Conservation (phyloP, 2,329 filamentous ascomycete genomes). For the Penicillium janthinellum region DNA sequence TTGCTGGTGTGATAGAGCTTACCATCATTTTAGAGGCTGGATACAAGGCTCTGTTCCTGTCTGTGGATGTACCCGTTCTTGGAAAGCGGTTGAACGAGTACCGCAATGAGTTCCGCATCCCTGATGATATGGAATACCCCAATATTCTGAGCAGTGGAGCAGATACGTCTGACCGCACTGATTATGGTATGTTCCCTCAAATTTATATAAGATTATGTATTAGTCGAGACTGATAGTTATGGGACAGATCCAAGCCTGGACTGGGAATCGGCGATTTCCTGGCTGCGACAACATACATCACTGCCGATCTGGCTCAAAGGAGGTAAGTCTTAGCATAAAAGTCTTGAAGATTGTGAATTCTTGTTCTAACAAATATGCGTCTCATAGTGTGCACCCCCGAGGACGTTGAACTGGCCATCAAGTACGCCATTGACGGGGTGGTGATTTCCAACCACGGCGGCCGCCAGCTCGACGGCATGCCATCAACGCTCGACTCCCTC, state of each 20-base stretch:
- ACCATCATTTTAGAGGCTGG: constrained; percentile 41
- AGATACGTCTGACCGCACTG: constrained; percentile 28
- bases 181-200: constrained; percentile 28
- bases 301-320: constrained; percentile 46
- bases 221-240: not conserved
- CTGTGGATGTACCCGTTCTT: constrained; percentile 57
- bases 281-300: constrained; percentile 51
- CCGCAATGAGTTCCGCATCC: constrained; percentile 55
- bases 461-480: constrained; percentile 42
- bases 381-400: constrained; percentile 34
- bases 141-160: constrained; percentile 42
- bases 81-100: constrained; percentile 58
- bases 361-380: too few species aligned
- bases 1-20: not conserved
- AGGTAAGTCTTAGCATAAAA: constrained; percentile 24
- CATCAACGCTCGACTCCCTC: constrained; percentile 43
- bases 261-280: constrained; percentile 55
- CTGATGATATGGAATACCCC: constrained; percentile 47
- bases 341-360: not conserved
- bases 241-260: constrained; percentile 44
- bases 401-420: constrained; percentile 39
- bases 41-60: constrained; percentile 58
- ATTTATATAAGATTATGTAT: not conserved
- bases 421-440: constrained; percentile 39
- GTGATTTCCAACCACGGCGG: constrained; percentile 45